phyloP scores from a whole-genome alignment of 2,329 filamentous ascomycete genomes.

The Leptoxyphium fumago region DNA sequence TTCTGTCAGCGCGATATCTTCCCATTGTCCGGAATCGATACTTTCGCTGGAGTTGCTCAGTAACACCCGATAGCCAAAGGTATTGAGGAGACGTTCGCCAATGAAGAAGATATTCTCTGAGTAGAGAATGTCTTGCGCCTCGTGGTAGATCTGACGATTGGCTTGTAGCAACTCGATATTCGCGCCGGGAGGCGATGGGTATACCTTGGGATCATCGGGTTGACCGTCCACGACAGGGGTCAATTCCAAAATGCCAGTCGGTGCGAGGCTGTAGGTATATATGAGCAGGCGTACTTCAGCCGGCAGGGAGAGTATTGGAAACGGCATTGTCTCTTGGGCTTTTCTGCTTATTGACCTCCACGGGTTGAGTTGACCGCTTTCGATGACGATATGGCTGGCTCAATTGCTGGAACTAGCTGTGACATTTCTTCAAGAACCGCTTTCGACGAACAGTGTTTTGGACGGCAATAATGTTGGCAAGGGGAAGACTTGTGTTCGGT shows the following conservation, averaged over 20 bases:
- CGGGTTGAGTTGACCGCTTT: no score
- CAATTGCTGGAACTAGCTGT: no score
- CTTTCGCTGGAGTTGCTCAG: no score
- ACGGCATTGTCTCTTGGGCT: constrained; percentile 24
- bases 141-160: constrained; percentile 26
- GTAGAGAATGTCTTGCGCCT: constrained; percentile 33
- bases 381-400: no score
- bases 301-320: constrained; percentile 34
- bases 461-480: no score
- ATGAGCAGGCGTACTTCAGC: constrained; percentile 49
- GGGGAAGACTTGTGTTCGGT: no score
- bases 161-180: constrained; percentile 23
- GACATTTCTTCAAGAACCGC: no score
- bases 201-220: not conserved
- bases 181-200: constrained; percentile 13
- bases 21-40: no score
- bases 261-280: constrained; percentile 26
- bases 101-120: constrained; percentile 16
- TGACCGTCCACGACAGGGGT: constrained; percentile 12
- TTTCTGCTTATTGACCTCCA: no score
- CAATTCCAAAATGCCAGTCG: constrained; percentile 10
- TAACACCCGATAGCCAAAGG: no score
- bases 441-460: no score
- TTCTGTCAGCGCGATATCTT: no score
- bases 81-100: constrained; percentile 1